Base-by-base conservation (phyloP, 1,284 basidiomycete species). In the Rhodotorula sp. region DNA sequence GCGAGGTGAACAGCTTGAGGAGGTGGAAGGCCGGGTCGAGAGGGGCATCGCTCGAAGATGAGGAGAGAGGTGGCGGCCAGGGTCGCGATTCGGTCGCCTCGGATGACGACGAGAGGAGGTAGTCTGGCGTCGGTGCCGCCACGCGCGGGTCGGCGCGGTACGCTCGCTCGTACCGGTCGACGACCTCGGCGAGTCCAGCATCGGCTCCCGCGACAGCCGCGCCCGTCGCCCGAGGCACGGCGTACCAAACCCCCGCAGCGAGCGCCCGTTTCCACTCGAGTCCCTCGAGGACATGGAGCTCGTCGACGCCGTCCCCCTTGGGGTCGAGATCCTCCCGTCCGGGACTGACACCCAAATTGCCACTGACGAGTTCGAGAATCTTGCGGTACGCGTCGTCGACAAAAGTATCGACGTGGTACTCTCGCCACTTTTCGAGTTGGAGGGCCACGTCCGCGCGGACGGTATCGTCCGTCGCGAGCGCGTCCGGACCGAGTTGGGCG, bases 261-360 rank as follows among this genome's bases (percentile, higher is more conserved):
- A 99, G 91, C 0, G 90, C 89, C 21, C 94, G 88, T 81, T 96
- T 96, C 97, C 97, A 99, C 81, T 97, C 95, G 64, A 98, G 83
- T 1, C 87, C 90, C 65, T 88, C 84, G n/a, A 89, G 85, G n/a
- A 97, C 85, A 65, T 87, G 84, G 29, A 93, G 82, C 68, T 91
- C 89, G 67, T 91, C 88, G 77, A 87, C 87, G 34, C 85, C 84
- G 54, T 56, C 54, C 14, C 54, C 54, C 26, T 56, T 56, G 1
- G 54, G 54, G 48, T 58, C 57, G 18, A n/a, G 21, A 76, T 90
- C 89, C 83, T 71, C 84, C 31, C 75, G 72, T 3, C 89, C 90
- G 64, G 87, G 84, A 20, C 90, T 83, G 6, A 88, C 79, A 71
- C 88, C 87, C 48, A 90, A 85, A 69, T 90, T 85, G 18, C 97